Base-by-base conservation (phyloP, 2,329 filamentous ascomycete genomes). In the Colletotrichum gigasporum region DNA sequence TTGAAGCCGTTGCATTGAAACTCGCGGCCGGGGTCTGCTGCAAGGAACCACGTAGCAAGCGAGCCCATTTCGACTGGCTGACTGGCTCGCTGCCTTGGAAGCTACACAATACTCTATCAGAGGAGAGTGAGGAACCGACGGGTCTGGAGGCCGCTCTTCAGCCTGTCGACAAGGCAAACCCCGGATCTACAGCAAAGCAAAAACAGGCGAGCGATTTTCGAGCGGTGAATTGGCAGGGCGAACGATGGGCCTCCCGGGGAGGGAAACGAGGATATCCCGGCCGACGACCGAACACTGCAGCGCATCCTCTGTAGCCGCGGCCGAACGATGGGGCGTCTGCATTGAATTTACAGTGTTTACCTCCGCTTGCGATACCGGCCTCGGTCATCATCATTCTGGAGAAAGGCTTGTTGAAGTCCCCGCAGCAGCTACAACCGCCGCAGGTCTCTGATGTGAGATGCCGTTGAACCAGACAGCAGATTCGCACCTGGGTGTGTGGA, bases 141-240 rank as follows among this genome's bases (percentile, higher is more conserved):
- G 22, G n/a, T 12, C 41, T 12, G 51, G 12, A 35, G 32, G 24
- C 20, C 12, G 20, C 11, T 37, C 10, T 58, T 26, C n/a, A 16
- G 42, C 10, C 22, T 44, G 14, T 47, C 18, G 22, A 45, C 60
- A 59, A 51, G 60, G 60, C 22, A 11, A 39, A 39, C 30, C 59
- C 60, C 30, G 39, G 37, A 14, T n/a, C 18, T 20, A 37, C 37
- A 12, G 30, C 39, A 34, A 44, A 37, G 45, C 32, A 39, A 47
- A 22, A 35, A 57, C n/a, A 44, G 28, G 44, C 44, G 32, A 32
- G 37, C 22, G 16, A 30, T 16, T 20, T 34, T 37, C 26, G 37
- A 53, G 60, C 47, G 55, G 60, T 60, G 60, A 52, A 53, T n/a
- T 56, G 45, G 44, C 60, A 63, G 39, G 60, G 55, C 60, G 39